Base-by-base conservation (phyloP, 2,329 filamentous ascomycete genomes). In the Thermochaetoides dissita region DNA sequence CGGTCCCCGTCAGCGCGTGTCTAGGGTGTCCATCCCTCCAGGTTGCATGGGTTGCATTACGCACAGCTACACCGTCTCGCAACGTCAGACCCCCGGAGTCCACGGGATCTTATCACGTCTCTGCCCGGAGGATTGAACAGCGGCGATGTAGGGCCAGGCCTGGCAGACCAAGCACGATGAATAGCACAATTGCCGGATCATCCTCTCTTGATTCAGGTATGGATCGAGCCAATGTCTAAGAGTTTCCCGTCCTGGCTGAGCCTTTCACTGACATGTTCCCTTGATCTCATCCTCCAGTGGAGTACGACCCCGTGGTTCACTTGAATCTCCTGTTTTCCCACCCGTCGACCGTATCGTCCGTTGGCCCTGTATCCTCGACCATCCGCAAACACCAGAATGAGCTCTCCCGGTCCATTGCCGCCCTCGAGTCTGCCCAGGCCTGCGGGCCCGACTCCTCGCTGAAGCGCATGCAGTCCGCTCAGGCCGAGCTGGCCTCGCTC, bases 301-400 rank as follows among this genome's bases (percentile, higher is more conserved):
- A 94, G 62, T 96, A 95, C 66, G 82, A 96, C 60, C 87, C 91
- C 41, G 81, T 96, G 59, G 75, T 85, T 54, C 87, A 98, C 63
- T 74, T 98, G 43, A 96, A 98, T 66, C 72, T 82, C 48, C 81
- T 98, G 55, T 98, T 98, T 68, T 80, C 86, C 39, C 85, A 94
- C 55, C 84, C 89, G 1, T 84, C 86, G 32, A 80, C 87, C 47
- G 77, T 96, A 47, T 75, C 79, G 34, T 84, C 85, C 41, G 79
- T 94, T 49, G 68, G 72, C 38, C 71, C 74, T 48, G 84, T 91
- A 39, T 84, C 83, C n/a, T 65, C 74, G 41, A 77, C 77, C 37
- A 76, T 98, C 42, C 72, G 75, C 53, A 67, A 65, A 46, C 84
- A 88, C 60, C 82, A 93, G 64, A 68, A 91, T 80, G 84, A 81